These are phyloP conservation scores for Xylariaceae sp. DNA, from an alignment of 2,329 filamentous ascomycete genomes.

Conservation along the genomic window DNA sequence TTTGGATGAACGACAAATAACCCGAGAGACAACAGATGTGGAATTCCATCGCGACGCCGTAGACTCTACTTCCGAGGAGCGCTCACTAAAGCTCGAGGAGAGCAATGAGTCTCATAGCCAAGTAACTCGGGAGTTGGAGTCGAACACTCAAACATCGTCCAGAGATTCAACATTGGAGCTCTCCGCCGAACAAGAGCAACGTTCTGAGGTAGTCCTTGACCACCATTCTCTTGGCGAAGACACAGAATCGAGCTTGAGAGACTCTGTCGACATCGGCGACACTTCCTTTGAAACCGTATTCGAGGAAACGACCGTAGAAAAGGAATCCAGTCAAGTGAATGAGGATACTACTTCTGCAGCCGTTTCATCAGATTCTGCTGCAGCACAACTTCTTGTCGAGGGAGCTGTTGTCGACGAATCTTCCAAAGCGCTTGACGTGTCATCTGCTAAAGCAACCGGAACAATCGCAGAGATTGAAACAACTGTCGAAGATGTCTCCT, in stretches of 20 bases:
- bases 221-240: conserved; percentile 21
- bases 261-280: conserved; percentile 20
- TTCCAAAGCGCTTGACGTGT: not conserved
- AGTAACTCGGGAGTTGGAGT: conserved; percentile 15
- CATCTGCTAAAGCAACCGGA: conserved; percentile 5
- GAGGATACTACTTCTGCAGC: conserved; percentile 13
- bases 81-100: conserved; percentile 8
- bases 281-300: conserved; percentile 18
- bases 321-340: conserved; percentile 21
- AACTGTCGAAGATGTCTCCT: conserved; percentile 1
- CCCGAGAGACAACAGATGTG: conserved; percentile 13
- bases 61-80: conserved; percentile 11
- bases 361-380: conserved; percentile 14
- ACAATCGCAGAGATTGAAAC: conserved; percentile 3
- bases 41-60: conserved; percentile 8
- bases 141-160: conserved; percentile 7
- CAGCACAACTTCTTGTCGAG: conserved; percentile 11
- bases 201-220: conserved; percentile 13
- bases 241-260: conserved; percentile 22
- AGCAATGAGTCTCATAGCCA: conserved; percentile 12
- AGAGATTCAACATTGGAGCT: conserved; percentile 12
- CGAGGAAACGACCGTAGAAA: conserved; percentile 32
- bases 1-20: conserved; percentile 16
- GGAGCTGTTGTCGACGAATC: not conserved
- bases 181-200: conserved; percentile 15